These are phyloP conservation scores for Trifolium fragiferum DNA, from an alignment of 306 rosid genomes.

Conservation along the genomic window DNA sequence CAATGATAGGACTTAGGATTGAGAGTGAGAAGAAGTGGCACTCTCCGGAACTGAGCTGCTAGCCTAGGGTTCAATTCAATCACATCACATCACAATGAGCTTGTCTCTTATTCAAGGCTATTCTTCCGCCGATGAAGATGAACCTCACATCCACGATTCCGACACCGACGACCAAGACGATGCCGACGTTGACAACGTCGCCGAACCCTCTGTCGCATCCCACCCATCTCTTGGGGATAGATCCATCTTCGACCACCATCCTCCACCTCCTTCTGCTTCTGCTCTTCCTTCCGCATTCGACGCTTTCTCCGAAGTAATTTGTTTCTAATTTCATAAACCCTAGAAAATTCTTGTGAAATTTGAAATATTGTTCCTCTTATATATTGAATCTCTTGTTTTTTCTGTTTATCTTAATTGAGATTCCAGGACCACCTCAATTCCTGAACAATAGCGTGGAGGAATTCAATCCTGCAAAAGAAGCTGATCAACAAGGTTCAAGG, in stretches of 20 bases:
- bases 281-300: conserved; percentile 91
- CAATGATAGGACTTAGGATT: no score
- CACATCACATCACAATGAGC: conserved; percentile 81
- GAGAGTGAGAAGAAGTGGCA: not conserved
- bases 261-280: conserved; percentile 58
- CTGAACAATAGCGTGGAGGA: conserved; percentile 80
- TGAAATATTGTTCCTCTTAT: not conserved
- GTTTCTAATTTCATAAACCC: not conserved
- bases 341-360: not conserved
- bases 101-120: conserved; percentile 86
- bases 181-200: not conserved
- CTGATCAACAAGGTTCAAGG: conserved; percentile 57
- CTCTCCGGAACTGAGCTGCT: not conserved
- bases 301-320: conserved; percentile 86
- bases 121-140: conserved; percentile 74
- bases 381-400: conserved; percentile 18
- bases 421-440: conserved; percentile 88
- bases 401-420: conserved; percentile 48
- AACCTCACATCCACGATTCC: conserved; percentile 41
- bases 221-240: conserved; percentile 62
- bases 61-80: conserved; percentile 22
- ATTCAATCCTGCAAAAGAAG: conserved; percentile 47
- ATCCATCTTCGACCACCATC: conserved; percentile 66
- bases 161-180: conserved; percentile 29
- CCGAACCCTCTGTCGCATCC: conserved; percentile 25